Evolutionary conservation across 805 yeast species (phyloP), one percentile per base, ranked within the genome.

Genomic region (Torulaspora gathmanii): DNA sequence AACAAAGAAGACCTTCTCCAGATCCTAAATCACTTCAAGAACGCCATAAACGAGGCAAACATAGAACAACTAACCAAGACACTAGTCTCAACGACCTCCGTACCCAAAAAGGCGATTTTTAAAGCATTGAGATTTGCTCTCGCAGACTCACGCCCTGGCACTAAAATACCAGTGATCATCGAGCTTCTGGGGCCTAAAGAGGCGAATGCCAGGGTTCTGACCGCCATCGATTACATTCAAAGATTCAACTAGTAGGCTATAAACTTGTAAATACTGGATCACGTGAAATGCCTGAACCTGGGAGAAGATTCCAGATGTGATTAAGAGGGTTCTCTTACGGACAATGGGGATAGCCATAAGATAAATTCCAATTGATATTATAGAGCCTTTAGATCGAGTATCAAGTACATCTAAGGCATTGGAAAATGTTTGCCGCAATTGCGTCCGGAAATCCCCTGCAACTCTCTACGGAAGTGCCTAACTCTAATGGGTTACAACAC

Each of bases 81-180:
- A 9, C 34, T 45, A n/a, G 39, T 41, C 17, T 28, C 29, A 28
- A 28, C 26, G 20, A 25, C 12, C 30, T 36, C 8, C 30, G 22
- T 36, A 8, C 42, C 22, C 27, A 46, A 33, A 52, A 55, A 70
- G 45, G 61, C 69, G 1, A 63, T 85, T 1, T 84, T 78, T 57
- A 79, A 77, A 53, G 55, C 79, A 0, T 56, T 86, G 11, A 70
- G 96, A 45, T 81, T 71, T 52, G 90, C 90, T 0, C 60, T 88
- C 19, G 73, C 86, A 11, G 95, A 86, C 0, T 77, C 81, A 6
- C 70, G 70, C 4, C 73, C 95, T 0, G 96, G 96, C 0, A 68
- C 83, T 23, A 78, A 80, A 13, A 68, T 89, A 4, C 84, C 83
- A 0, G 67, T 71, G 4, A 65, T 86, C 26, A 58, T 83, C 15